Percentiles rank a stretch among this genome's conserved stretches.
phyloP scores from a whole-genome alignment of 106 monocot genomes.

The Dactylorhiza incarnata region DNA sequence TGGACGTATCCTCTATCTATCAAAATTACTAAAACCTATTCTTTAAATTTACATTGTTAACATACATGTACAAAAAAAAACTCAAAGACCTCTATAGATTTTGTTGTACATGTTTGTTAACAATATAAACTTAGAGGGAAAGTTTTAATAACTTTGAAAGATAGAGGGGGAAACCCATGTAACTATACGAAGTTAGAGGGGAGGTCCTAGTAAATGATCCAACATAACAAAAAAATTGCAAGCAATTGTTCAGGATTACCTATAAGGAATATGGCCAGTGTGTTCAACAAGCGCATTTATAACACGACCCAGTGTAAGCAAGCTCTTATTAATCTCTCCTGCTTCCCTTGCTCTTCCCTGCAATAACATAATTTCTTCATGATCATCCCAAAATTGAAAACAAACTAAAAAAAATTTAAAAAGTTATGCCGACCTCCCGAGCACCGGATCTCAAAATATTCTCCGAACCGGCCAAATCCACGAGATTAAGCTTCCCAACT shows the following conservation, averaged over 20 bases:
- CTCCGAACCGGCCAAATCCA: constrained; percentile 97
- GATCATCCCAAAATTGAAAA: neutral
- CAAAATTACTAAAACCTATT: no score
- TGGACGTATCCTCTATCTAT: no score
- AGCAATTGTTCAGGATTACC: constrained; percentile 23
- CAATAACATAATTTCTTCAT: constrained; percentile 12
- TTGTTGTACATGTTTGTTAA: no score
- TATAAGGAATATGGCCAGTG: constrained; percentile 90
- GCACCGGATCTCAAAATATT: constrained; percentile 95
- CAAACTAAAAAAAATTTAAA: neutral
- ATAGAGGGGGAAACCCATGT: no score
- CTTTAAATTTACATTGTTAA: no score
- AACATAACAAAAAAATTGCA: neutral
- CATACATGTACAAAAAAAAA: no score
- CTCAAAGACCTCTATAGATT: no score
- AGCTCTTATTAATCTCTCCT: constrained; percentile 97
- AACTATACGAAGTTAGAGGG: no score
- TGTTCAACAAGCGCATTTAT: constrained; percentile 98
- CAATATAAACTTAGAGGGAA: no score
- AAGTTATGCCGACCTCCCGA: constrained; percentile 62
- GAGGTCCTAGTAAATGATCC: no score
- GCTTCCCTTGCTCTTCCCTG: constrained; percentile 99
- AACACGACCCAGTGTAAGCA: constrained; percentile 94
- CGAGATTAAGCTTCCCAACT: constrained; percentile 95
- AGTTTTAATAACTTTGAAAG: no score